Evolutionary conservation across 306 rosid species (phyloP).

Genomic region (Ormosia semicastrata): DNA sequence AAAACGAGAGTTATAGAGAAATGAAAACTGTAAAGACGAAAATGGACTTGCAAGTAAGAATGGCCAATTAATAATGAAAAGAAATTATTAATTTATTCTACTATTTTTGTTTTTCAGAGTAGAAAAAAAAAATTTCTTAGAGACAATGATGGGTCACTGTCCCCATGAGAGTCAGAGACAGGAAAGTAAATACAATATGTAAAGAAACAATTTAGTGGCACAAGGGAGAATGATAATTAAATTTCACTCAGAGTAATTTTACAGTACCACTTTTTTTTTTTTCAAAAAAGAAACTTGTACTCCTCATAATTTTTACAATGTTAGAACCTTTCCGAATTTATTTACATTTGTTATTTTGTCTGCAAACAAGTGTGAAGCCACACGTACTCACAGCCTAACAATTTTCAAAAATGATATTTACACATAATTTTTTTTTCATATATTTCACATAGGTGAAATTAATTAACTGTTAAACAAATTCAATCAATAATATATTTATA

Average conservation of each 20-base stretch:
- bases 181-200: slow-evolving; percentile 17
- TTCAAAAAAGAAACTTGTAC: neutral
- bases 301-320: neutral
- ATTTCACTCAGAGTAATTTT: slow-evolving; percentile 2
- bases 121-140: neutral
- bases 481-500: too few relatives aligned
- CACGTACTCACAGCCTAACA: neutral
- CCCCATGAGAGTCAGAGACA: slow-evolving; percentile 42
- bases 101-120: neutral
- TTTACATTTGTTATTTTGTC: neutral
- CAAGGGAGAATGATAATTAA: neutral
- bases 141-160: slow-evolving; percentile 38
- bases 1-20: slow-evolving; percentile 31
- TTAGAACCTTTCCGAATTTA: neutral
- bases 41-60: neutral
- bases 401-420: neutral
- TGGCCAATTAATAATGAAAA: neutral
- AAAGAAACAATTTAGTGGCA: neutral
- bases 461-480: too few relatives aligned
- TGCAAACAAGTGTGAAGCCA: neutral
- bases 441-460: too few relatives aligned
- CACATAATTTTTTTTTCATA: too few relatives aligned
- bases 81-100: neutral
- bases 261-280: neutral
- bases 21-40: slow-evolving; percentile 24